Evolutionary conservation across 352 stramenopile species (phyloP).

Genomic region (Thalassiosira livingstoniorum): DNA sequence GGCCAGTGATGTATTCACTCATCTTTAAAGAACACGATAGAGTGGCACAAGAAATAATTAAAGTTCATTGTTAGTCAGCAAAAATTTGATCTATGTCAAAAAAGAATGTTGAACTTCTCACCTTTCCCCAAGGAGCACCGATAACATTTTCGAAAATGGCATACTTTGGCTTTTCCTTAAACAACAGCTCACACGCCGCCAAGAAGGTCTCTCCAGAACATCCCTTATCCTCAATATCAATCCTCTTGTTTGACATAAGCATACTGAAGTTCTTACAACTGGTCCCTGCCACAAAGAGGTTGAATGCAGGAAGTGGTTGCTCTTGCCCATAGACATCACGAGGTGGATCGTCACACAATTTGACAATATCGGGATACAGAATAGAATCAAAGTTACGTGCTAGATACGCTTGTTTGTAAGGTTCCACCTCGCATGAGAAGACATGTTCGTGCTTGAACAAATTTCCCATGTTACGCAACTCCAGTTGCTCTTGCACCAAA

Average conservation of each 20-base stretch:
- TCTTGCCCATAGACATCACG: slow-evolving; percentile 66
- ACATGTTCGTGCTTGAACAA: slow-evolving; percentile 63
- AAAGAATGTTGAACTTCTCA: slow-evolving; percentile 4
- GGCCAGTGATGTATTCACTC: slow-evolving; percentile 75
- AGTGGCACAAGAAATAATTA: background rate
- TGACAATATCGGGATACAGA: slow-evolving; percentile 81
- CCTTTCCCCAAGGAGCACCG: slow-evolving; percentile 47
- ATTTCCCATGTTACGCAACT: slow-evolving; percentile 17
- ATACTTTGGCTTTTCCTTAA: slow-evolving; percentile 65
- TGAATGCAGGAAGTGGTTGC: slow-evolving; percentile 49
- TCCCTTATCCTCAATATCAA: slow-evolving; percentile 83
- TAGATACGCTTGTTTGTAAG: slow-evolving; percentile 86
- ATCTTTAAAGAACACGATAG: slow-evolving; percentile 29
- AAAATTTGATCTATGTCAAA: background rate
- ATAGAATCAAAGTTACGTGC: slow-evolving; percentile 75
- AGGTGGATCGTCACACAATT: slow-evolving; percentile 64
- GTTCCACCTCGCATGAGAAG: slow-evolving; percentile 81
- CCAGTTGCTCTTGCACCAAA: slow-evolving; percentile 68
- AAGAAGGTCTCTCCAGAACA: slow-evolving; percentile 83
- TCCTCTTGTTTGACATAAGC: slow-evolving; percentile 61
- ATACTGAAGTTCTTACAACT: slow-evolving; percentile 80
- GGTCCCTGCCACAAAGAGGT: slow-evolving; percentile 82
- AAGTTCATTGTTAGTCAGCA: background rate
- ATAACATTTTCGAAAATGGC: slow-evolving; percentile 84
- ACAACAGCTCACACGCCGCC: slow-evolving; percentile 68